These are phyloP conservation scores for Sabuloglossum arenarium DNA, from an alignment of 495 filamentous ascomycete species.

Conservation along the genomic window DNA sequence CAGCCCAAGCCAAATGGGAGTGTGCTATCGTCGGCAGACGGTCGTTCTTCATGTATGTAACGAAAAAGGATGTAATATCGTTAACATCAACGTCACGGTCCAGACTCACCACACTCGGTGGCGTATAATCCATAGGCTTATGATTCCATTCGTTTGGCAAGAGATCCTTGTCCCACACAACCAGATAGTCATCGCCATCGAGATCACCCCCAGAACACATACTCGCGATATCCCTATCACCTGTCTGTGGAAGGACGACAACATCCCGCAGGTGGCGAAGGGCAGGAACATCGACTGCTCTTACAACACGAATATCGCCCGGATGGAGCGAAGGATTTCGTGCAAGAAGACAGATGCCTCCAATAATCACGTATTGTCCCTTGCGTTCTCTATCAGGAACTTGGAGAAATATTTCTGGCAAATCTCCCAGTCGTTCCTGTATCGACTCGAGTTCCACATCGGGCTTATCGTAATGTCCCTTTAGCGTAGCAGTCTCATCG, in stretches of 20 bases:
- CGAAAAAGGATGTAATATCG: slow-evolving; percentile 69
- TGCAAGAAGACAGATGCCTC: slow-evolving; percentile 63
- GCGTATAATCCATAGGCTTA: slow-evolving; percentile 51
- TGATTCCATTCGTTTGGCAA: slow-evolving; percentile 48
- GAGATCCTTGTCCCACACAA: slow-evolving; percentile 76
- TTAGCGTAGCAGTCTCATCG: slow-evolving; percentile 60
- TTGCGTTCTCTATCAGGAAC: slow-evolving; percentile 32
- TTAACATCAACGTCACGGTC: slow-evolving; percentile 37
- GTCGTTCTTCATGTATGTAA: slow-evolving; percentile 87
- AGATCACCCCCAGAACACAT: slow-evolving; percentile 96
- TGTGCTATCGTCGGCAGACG: slow-evolving; percentile 57
- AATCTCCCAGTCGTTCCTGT: slow-evolving; percentile 16
- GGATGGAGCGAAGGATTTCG: slow-evolving; percentile 91
- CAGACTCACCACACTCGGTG: slow-evolving; percentile 26
- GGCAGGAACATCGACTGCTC: slow-evolving; percentile 53
- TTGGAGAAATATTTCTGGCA: slow-evolving; percentile 85
- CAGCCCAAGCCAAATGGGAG: slow-evolving; percentile 64
- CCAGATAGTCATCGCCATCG: slow-evolving; percentile 87
- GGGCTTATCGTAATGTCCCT: slow-evolving; percentile 36
- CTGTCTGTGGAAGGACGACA: slow-evolving; percentile 67
- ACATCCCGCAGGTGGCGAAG: slow-evolving; percentile 63
- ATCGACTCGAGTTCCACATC: slow-evolving; percentile 1
- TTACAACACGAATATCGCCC: slow-evolving; percentile 76
- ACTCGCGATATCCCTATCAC: slow-evolving; percentile 65
- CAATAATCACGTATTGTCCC: slow-evolving; percentile 39